phyloP scores from a whole-genome alignment of 495 filamentous ascomycete species.

The Rostrohypoxylon terebratum region DNA sequence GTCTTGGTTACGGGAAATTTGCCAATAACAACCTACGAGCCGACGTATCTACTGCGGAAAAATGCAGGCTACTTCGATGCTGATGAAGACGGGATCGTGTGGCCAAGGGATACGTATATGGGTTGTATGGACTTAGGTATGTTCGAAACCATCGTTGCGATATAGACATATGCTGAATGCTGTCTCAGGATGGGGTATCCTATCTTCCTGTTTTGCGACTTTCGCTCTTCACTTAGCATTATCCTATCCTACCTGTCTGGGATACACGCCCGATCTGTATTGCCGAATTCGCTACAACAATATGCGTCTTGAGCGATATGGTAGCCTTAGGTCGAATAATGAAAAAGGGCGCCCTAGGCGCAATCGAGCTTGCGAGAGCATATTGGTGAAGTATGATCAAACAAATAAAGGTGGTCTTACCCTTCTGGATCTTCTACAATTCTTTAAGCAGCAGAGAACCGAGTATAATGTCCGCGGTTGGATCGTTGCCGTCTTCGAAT shows the following conservation, averaged over 20 bases:
- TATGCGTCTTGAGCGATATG: not conserved
- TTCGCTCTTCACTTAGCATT: conserved; percentile 9
- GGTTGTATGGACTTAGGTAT: conserved; percentile 21
- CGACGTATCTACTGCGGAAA: not conserved
- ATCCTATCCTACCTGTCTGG: conserved; percentile 15
- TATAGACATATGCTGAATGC: not conserved
- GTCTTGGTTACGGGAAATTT: not conserved
- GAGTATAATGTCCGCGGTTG: not conserved
- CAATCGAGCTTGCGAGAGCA: conserved; percentile 6
- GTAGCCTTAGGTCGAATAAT: not conserved
- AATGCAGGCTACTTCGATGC: conserved; percentile 22
- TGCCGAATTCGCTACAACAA: conserved; percentile 17
- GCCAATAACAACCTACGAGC: not conserved
- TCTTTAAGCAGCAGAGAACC: conserved; percentile 7
- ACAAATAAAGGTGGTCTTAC: conserved; percentile 13
- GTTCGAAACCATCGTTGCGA: not conserved
- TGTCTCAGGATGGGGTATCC: conserved; percentile 24
- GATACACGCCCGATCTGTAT: conserved; percentile 4
- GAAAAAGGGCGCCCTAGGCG: not conserved
- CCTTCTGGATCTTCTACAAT: conserved; percentile 7
- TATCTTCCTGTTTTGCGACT: not conserved
- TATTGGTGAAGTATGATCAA: conserved; percentile 22
- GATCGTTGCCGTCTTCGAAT: conserved; percentile 12
- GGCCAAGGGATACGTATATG: conserved; percentile 20
- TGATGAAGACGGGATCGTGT: conserved; percentile 21